A percentile compares a stretch with the other conserved stretches of the same genome.
These are phyloP conservation scores for Ceriops decandra DNA, from an alignment of 345 rosid genomes.

Conservation along the genomic window DNA sequence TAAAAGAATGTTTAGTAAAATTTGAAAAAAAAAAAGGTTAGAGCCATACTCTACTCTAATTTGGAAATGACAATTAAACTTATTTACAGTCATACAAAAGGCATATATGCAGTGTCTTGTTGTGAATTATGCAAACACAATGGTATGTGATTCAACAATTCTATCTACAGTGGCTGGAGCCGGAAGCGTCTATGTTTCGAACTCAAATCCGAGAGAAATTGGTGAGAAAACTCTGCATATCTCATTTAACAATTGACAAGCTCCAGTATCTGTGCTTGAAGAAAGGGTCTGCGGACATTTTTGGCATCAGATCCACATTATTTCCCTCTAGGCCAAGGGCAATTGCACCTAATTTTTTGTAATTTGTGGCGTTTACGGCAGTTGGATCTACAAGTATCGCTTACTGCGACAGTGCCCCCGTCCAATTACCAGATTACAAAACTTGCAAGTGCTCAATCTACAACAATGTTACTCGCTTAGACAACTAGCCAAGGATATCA, in stretches of 20 bases:
- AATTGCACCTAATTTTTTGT: too few species aligned
- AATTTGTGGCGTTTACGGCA: slow-evolving; percentile 9
- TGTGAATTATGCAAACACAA: too few species aligned
- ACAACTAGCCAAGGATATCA: neutral
- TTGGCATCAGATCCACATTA: neutral
- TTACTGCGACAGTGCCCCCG: slow-evolving; percentile 16
- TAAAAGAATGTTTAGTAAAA: too few species aligned
- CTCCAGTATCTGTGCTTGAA: neutral
- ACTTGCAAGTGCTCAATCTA: too few species aligned
- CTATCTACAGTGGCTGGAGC: neutral
- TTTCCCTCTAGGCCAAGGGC: neutral
- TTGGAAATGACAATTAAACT: too few species aligned
- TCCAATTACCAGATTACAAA: neutral
- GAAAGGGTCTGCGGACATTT: slow-evolving; percentile 11
- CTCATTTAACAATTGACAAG: neutral
- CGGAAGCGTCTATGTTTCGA: too few species aligned
- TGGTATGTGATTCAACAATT: too few species aligned
- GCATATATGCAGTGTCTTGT: too few species aligned
- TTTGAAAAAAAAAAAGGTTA: too few species aligned
- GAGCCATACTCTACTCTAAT: too few species aligned
- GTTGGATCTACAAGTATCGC: neutral
- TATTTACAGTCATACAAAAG: too few species aligned
- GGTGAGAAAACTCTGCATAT: neutral
- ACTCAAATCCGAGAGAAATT: accelerated
- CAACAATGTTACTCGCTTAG: too few species aligned